Evolutionary conservation across 2,329 filamentous ascomycete genomes (phyloP).

Genomic region (Nemania sp.): DNA sequence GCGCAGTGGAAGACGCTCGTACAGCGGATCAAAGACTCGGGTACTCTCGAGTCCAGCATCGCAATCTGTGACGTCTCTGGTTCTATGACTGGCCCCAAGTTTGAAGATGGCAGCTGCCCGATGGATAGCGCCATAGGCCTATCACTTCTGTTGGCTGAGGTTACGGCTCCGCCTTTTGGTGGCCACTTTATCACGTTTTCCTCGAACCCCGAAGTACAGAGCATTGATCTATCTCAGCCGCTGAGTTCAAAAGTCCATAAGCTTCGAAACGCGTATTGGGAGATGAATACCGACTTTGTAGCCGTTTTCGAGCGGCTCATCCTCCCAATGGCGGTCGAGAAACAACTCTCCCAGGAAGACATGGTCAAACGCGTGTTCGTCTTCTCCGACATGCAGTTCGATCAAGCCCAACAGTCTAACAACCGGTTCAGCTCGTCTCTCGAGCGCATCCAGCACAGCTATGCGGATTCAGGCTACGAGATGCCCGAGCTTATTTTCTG

Average conservation of each 20-base stretch:
- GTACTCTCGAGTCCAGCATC: constrained; percentile 64
- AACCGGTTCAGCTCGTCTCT: constrained; percentile 59
- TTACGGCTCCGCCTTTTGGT: constrained; percentile 64
- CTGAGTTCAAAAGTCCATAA: constrained; percentile 57
- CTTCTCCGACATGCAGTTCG: constrained; percentile 72
- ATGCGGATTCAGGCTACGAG: constrained; percentile 64
- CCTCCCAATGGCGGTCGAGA: constrained; percentile 63
- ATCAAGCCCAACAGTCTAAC: constrained; percentile 50
- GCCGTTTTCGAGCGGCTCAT: constrained; percentile 66
- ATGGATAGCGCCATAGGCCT: constrained; percentile 68
- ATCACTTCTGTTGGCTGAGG: constrained; percentile 66
- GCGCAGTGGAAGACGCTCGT: constrained; percentile 69
- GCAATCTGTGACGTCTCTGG: constrained; percentile 70
- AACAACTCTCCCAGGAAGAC: constrained; percentile 64
- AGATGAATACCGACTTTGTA: constrained; percentile 63
- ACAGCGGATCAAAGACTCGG: constrained; percentile 67
- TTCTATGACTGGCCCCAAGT: constrained; percentile 59
- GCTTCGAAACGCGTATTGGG: constrained; percentile 54
- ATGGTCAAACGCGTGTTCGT: constrained; percentile 73
- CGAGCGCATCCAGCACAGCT: constrained; percentile 61
- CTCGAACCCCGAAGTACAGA: constrained; percentile 54
- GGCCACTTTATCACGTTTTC: constrained; percentile 69
- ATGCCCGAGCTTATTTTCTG: constrained; percentile 71
- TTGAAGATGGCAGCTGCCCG: constrained; percentile 61
- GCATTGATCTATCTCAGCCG: constrained; percentile 53